Evolutionary conservation across 108 stramenopile species (phyloP), one percentile per base, ranked within the genome.

Genomic region (Chaetoceros muelleri): DNA sequence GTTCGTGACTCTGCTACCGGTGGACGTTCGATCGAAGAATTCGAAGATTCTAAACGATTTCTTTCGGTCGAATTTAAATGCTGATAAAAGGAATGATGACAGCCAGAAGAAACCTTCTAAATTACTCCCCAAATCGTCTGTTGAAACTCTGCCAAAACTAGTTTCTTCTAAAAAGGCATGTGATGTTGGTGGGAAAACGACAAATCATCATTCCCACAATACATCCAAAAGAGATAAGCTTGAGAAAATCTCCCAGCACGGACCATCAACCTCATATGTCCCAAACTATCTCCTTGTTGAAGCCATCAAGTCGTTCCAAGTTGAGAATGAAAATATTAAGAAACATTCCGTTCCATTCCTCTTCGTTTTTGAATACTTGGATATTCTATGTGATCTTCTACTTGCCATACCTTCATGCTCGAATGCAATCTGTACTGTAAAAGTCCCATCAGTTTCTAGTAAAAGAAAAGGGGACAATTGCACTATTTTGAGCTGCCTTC

Each of bases 321-420:
- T 13, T 45, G 19, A 55, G 40, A 45, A 23, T 46, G 55, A 47
- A 7, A 21, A 45, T 21, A 47, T 47, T 47, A 53, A 31, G 17
- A 23, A 54, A 22, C 20, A 28, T 24, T 24, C 48, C 8, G 31
- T 30, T 46, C 44, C 24, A 16, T 28, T 26, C 27, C 49, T 57
- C 10, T 23, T 47, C 24, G 28, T 51, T 24, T 17, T 28, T 28
- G 26, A 57, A 31, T 18, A 50, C 3, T 69, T 96, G 25, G 80
- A 90, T 54, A 70, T 89, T 18, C 61, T 96, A 25, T 79, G 87
- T 18, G 96, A 96, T 58, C 71, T 96, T 28, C 74, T 94, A 23
- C 58, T 95, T 24, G 89, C 87, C 0, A 66, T 96, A n/a, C 96
- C 96, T 7, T 78, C 85, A 13, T 93, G 87, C 72, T 92, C 84